Percentiles rank a stretch among this genome's conserved stretches.
phyloP scores from a whole-genome alignment of 441 rosid species.

The Capsella rubella region DNA sequence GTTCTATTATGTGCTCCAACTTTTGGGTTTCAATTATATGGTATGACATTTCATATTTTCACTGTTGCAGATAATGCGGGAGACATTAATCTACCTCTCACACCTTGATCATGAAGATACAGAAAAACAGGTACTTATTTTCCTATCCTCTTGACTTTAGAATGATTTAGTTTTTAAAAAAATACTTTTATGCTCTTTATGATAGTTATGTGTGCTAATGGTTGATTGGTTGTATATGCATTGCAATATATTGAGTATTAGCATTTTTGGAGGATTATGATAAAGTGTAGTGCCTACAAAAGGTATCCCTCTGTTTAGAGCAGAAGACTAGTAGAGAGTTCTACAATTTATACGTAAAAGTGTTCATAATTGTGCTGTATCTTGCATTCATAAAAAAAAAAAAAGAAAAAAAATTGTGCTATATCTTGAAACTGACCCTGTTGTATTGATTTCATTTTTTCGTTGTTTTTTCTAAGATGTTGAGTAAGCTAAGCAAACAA shows the following conservation, averaged over 20 bases:
- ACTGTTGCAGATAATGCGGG: slow-evolving; percentile 91
- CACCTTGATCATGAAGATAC: slow-evolving; percentile 99
- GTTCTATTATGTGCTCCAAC: neutral
- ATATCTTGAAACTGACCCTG: neutral
- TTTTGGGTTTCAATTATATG: neutral
- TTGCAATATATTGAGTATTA: slow-evolving; percentile 7
- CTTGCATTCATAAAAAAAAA: too few species aligned
- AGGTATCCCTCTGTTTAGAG: neutral
- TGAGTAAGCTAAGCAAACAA: slow-evolving; percentile 94
- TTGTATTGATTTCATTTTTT: slow-evolving; percentile 35
- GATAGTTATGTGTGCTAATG: slow-evolving; percentile 8
- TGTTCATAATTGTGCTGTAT: neutral
- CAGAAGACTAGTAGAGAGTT: neutral
- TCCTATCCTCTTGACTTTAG: slow-evolving; percentile 22
- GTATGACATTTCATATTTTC: slow-evolving; percentile 22
- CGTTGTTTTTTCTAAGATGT: slow-evolving; percentile 60
- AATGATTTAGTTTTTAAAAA: slow-evolving; percentile 9
- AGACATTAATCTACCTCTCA: slow-evolving; percentile 91
- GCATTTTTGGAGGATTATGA: slow-evolving; percentile 22
- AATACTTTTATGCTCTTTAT: neutral
- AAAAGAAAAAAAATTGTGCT: too few species aligned
- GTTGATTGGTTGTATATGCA: slow-evolving; percentile 4
- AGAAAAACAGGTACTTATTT: slow-evolving; percentile 83
- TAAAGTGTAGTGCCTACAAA: slow-evolving; percentile 7
- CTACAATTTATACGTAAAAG: neutral